Conservation (phyloP, 192 early-diverging fungal genomes). For the Piromyces finnis region DNA sequence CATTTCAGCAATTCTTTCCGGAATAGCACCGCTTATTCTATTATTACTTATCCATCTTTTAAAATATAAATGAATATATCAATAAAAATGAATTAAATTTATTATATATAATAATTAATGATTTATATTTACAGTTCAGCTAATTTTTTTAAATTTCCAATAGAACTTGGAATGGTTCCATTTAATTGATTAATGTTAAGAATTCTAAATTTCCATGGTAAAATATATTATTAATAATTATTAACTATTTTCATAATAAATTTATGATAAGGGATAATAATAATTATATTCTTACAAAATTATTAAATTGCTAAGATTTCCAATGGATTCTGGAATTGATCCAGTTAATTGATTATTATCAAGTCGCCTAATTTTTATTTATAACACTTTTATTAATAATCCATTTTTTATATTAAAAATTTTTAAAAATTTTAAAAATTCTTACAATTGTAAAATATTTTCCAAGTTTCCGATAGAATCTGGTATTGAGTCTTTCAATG, state of each 20-base stretch:
- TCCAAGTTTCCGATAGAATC: neutral
- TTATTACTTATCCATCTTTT: neutral
- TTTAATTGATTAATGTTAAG: neutral
- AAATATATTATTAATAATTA: too few relatives aligned
- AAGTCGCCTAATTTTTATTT: neutral
- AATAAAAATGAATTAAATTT: too few relatives aligned
- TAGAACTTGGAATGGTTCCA: neutral
- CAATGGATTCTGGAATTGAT: neutral
- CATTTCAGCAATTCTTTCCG: neutral
- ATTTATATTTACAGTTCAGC: neutral
- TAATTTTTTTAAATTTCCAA: neutral
- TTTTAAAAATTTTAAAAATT: too few relatives aligned
- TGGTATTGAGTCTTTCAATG: neutral
- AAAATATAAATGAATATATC: too few relatives aligned
- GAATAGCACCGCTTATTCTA: neutral
- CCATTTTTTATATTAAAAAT: too few relatives aligned
- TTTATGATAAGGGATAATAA: too few relatives aligned
- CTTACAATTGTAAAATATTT: neutral
- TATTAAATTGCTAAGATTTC: neutral
- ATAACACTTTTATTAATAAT: too few relatives aligned
- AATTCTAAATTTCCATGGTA: neutral
- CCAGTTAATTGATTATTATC: neutral
- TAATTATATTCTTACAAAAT: neutral
- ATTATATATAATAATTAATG: too few relatives aligned
- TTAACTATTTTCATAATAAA: too few relatives aligned